Base-by-base conservation (phyloP, 345 rosid genomes). In the Trapa bicornis region DNA sequence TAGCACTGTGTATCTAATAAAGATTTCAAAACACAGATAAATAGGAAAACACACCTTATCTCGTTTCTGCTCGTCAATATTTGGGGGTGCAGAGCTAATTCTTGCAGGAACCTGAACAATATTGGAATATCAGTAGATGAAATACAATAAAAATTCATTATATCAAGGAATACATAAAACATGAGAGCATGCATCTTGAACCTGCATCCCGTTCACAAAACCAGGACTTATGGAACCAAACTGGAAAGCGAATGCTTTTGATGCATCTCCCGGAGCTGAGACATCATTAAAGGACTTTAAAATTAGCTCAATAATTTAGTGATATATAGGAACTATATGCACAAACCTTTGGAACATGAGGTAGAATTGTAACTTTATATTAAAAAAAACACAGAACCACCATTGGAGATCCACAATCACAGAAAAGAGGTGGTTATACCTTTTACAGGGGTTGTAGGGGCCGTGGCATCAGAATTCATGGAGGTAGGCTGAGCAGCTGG, bases 11-110 rank as follows among this genome's bases (percentile, higher is more conserved):
- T 13, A 29, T 57, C 36, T 29, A 57, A 57, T 3, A 5, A n/a
- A 29, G n/a, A 57, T 8, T 58, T 54, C 4, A 42, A n/a, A 41
- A 43, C 33, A 50, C 52, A 2, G 33, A 65, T 4, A 22, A 33
- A 42, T n/a, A 32, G 43, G 52, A 14, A 42, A 42, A 65, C 71
- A 62, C 60, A 88, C 97, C 96, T 86, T 95, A 64, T 80, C 89
- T 73, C 86, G 85, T 81, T 86, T 89, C 85, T 94, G 97, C 80
- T 94, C 99, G 65, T 94, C 99, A 88, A 94, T 80, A 78, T 89
- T 91, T 15, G 96, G 99, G 71, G 99, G 99, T 52, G 96, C 96
- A 57, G 99, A 95, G 81, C 83, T 87, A 58, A 96, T 93, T 66
- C 98, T 88, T 69, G 98, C 95, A 61, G 97, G 98, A 82, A 90